Conservation (phyloP, 345 rosid species). For the Rhodomyrtus tomentosa region DNA sequence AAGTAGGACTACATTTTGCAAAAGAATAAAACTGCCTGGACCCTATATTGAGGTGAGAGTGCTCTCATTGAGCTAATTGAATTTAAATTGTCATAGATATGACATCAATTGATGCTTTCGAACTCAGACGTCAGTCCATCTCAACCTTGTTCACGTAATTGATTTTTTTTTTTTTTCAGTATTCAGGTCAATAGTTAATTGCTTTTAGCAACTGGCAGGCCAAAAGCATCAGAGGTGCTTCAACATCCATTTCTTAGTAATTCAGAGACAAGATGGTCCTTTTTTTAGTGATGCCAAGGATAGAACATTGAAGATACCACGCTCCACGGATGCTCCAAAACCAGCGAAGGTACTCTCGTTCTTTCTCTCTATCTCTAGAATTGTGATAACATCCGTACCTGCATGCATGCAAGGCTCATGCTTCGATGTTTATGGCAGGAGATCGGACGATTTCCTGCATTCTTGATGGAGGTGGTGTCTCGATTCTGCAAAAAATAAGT, state of each 20-base stretch:
- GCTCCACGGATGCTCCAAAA: slow-evolving; percentile 61
- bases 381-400: no score
- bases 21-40: not conserved
- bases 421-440: not conserved
- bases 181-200: not conserved
- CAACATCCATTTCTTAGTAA: slow-evolving; percentile 80
- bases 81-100: no score
- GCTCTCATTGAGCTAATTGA: no score
- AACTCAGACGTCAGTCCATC: no score
- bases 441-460: no score
- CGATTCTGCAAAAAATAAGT: no score
- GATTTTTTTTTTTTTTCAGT: no score
- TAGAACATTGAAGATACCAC: slow-evolving; percentile 59
- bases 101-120: no score
- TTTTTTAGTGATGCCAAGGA: slow-evolving; percentile 8
- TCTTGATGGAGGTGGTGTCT: no score
- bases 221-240: slow-evolving; percentile 56
- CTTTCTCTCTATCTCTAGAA: no score
- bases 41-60: no score
- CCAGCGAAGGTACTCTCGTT: slow-evolving; percentile 43
- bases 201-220: slow-evolving; percentile 22
- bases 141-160: no score
- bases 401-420: not conserved
- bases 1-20: not conserved
- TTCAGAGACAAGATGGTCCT: slow-evolving; percentile 69